Base-by-base conservation (phyloP, 140 eudicot genomes). In the Oenanthe javanica region DNA sequence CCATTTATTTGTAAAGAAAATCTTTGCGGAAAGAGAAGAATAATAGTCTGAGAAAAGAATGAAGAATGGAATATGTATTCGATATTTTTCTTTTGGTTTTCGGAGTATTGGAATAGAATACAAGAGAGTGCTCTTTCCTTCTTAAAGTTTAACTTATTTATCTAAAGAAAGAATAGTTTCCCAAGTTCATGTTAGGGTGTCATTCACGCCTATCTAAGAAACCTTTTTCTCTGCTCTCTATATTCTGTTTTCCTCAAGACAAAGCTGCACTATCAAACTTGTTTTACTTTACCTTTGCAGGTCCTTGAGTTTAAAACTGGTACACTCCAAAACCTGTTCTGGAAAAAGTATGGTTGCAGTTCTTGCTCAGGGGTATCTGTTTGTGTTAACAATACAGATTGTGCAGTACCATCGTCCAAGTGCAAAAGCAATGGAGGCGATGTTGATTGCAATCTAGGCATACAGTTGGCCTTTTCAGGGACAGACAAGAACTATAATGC, bases 291-390 rank as follows among this genome's bases (percentile, higher is more conserved):
- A 61, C 61, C 18, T 66, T 61, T 40, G 5, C n/a, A 94, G 98
- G 98, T 91, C 71, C 97, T 94, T 57, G 97, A 94, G 51, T 91
- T 94, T 59, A 59, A 90, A 54, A 89, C 90, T 80, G 98, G 98
- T 27, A 88, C 83, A 1, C 97, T 94, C 47, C 83, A 90, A 11
- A 89, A 94, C 81, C 70, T 94, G 80, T 87, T 77, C 77, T 91
- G 97, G 96, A 90, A 91, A 81, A 91, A 84, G 79, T 89, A 82
- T 76, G 97, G 96, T 64, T 94, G 98, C 43, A 85, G 21, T 15
- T 84, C 92, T 31, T 94, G 96, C 79, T 40, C 61, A 4, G 86
- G 87, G 79, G 80, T 47, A 25, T 63, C 81, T 2, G 84, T 89
- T 82, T 93, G 98, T 84, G 81, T 87, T 8, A 85, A 91, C 84